Conservation (phyloP, 495 filamentous ascomycete species). For the Rostrohypoxylon terebratum region DNA sequence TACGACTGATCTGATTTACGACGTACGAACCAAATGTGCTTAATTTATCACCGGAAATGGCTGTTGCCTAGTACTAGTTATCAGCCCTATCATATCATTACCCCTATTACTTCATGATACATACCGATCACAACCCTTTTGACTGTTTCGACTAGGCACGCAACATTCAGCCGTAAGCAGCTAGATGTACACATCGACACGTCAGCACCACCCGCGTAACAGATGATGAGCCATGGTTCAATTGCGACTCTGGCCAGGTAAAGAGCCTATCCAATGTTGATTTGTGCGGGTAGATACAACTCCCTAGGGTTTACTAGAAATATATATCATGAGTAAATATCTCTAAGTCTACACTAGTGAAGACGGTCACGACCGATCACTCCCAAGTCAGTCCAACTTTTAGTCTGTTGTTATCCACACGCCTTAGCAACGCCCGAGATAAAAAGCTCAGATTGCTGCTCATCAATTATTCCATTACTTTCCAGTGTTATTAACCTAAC, state of each 20-base stretch:
- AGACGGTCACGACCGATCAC: not conserved
- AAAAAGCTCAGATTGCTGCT: not conserved
- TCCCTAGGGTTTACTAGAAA: not conserved
- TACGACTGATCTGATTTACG: not conserved
- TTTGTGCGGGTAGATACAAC: not conserved
- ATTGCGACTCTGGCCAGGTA: not conserved
- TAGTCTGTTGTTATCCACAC: not conserved
- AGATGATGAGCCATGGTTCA: not conserved
- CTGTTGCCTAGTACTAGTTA: not conserved
- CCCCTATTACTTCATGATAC: too few relatives aligned
- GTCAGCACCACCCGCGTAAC: conserved; percentile 4
- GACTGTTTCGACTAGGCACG: too few relatives aligned
- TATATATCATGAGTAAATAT: conserved; percentile 11
- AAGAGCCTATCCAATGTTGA: not conserved
- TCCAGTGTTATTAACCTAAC: not conserved
- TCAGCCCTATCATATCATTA: not conserved
- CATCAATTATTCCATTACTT: not conserved
- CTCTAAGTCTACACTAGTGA: not conserved
- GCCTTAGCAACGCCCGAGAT: not conserved
- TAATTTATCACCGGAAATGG: not conserved
- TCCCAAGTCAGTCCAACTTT: not conserved
- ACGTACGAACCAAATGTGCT: not conserved
- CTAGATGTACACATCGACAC: conserved; percentile 8
- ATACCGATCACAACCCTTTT: not conserved
- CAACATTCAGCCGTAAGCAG: conserved; percentile 14